Base-by-base conservation (phyloP, 129 eudicot species). In the Ambrosia artemisiifolia region DNA sequence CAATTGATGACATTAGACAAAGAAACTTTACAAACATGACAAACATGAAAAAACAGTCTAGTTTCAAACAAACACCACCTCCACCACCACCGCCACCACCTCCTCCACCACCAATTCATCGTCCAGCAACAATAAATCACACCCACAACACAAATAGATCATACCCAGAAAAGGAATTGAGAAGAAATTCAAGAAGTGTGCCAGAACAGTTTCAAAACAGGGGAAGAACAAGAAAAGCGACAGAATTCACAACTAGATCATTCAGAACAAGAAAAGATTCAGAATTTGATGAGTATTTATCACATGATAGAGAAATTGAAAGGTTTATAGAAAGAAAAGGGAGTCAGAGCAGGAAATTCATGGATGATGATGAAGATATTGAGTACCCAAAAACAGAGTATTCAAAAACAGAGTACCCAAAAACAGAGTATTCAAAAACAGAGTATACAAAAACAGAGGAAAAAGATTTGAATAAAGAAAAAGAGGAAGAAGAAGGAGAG, bases 1-100 rank as follows among this genome's bases (percentile, higher is more conserved):
- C 84, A 48, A 78, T 78, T 36, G 84, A 86, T 63, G 94, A 86
- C 65, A 13, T 53, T 46, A 78, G 60, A 14, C 71, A 81, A 73
- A 88, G 60, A 71, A 92, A 78, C 62, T 67, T 3, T 47, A 69
- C 32, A 4, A 34, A 57, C n/a, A 59, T 5, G 34, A 69, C 88
- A 6, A 20, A 75, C 28, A 24, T 24, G 1, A 24, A 24, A 24
- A 24, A 24, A 24, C 28, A 24, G 28, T 24, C 28, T 24, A 24
- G 28, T 4, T 77, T 72, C 10, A 84, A 91, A 35, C 83, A 87
- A 3, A 68, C 75, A 12, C 91, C 92, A 4, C 92, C 92, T 0
- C 91, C 94, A 0, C 97, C 94, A 0, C 97, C 97, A 0, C 91
- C 86, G 0, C 91, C 91, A 0, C 79, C 86, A 5, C 75, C 79